A percentile compares a stretch with the other conserved stretches of the same genome.
Evolutionary conservation across 306 rosid genomes (phyloP).

Genomic region (Pachyrhizus erosus): DNA sequence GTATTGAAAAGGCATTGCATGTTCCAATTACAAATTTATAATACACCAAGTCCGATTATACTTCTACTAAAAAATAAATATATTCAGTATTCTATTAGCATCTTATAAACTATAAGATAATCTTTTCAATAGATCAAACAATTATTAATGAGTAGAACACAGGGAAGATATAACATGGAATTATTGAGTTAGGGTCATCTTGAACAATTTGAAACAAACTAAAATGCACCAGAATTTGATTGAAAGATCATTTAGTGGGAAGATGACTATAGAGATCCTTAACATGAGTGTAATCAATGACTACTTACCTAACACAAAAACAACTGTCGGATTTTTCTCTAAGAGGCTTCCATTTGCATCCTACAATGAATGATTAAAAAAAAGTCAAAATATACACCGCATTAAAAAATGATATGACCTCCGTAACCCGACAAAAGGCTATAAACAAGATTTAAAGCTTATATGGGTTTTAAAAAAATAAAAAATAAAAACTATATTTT

Average conservation of each 20-base stretch:
- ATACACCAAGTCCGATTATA: too few relatives aligned
- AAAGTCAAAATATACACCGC: constrained; percentile 7
- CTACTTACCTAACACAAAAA: constrained; percentile 92
- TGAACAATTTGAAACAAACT: not conserved
- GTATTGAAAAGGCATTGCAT: too few relatives aligned
- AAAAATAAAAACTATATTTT: not conserved
- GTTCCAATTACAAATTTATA: too few relatives aligned
- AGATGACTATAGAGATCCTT: constrained; percentile 9
- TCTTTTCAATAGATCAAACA: not conserved
- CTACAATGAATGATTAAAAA: constrained; percentile 50
- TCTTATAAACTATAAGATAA: not conserved
- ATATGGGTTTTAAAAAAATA: not conserved
- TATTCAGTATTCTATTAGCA: too few relatives aligned
- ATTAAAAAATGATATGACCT: not conserved
- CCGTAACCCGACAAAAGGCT: constrained; percentile 6
- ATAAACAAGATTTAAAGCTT: not conserved
- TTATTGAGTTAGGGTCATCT: not conserved
- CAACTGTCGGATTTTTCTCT: constrained; percentile 79
- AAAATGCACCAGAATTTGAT: constrained; percentile 9
- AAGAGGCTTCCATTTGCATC: constrained; percentile 60
- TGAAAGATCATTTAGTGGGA: constrained; percentile 7
- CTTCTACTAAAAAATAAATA: too few relatives aligned
- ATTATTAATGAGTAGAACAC: not conserved
- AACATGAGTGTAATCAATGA: constrained; percentile 19
- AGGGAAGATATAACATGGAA: not conserved